Conservation (phyloP, 768 basidiomycete genomes). For the Suillus lakei region DNA sequence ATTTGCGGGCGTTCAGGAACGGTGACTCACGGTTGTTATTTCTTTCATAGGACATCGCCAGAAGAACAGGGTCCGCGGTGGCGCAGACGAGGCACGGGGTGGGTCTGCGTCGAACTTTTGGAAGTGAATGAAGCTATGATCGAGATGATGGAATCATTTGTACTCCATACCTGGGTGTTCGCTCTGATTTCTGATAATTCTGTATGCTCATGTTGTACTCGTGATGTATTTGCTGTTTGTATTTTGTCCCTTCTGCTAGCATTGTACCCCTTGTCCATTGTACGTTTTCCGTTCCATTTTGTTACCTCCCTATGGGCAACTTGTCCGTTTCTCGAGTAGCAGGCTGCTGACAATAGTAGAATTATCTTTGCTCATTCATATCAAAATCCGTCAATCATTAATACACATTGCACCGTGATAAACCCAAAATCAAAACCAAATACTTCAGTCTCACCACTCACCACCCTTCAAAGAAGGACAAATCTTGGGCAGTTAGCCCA, state of each 20-base stretch:
- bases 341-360: not conserved
- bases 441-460: slow-evolving; percentile 32
- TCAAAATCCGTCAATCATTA: not conserved
- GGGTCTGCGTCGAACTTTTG: slow-evolving; percentile 17
- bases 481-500: slow-evolving; percentile 80
- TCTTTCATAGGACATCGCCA: not conserved
- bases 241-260: not conserved
- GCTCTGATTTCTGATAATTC: not conserved
- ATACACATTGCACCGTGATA: not conserved
- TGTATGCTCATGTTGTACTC: not conserved
- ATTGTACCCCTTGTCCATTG: not conserved
- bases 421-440: not conserved
- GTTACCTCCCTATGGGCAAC: not conserved
- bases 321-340: not conserved
- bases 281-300: not conserved
- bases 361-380: not conserved
- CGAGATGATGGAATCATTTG: slow-evolving; percentile 8
- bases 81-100: slow-evolving; percentile 7
- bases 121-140: slow-evolving; percentile 8
- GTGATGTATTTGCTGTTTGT: not conserved
- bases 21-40: not conserved
- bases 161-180: not conserved
- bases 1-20: not conserved
- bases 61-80: slow-evolving; percentile 10
- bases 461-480: slow-evolving; percentile 86